Evolutionary conservation across 169 alveolate genomes (phyloP), one percentile per base, ranked within the genome.

Genomic region (Cryptosporidium xiaoi): DNA sequence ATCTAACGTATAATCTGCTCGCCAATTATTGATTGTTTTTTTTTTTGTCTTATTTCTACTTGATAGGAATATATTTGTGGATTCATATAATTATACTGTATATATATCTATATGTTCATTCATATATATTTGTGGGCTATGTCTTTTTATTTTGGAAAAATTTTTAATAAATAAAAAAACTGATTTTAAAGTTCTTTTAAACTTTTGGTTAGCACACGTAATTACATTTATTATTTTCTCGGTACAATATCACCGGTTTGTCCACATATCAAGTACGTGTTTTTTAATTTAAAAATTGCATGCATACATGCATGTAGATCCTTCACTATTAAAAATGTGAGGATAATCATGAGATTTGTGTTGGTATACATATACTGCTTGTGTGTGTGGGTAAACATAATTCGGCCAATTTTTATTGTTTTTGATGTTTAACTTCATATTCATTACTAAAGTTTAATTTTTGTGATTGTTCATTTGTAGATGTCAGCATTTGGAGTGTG

Each of bases 241-340:
- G 13, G 44, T 51, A 66, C 36, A 53, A 51, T 50, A 51, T 69
- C 56, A 69, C 83, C 67, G 66, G 83, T 13, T 53, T 53, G 83
- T 56, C 83, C 83, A 69, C 83, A 69, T 69, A 69, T n/a, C 53
- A n/a, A 10, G 24, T 69, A 69, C 83, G 66, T 53, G 55, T 69
- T 51, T 27, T 27, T n/a, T 53, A 16, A n/a, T 7, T 53, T 53
- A 5, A 5, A n/a, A n/a, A n/a, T 53, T 20, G 29, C 60, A 51
- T 53, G 67, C 83, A 53, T 69, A 18, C 56, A 69, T 69, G 83
- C 83, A 69, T 69, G 83, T 16, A 44, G 53, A 40, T 34, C 48
- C 10, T 24, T 24, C 27, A 24, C 48, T 40, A 55, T 67, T 67
- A 67, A 58, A 67, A 50, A 64, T 31, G n/a, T 50, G 18, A 5